Base-by-base conservation (phyloP, 495 filamentous ascomycete species). In the Geopyxis carbonaria region DNA sequence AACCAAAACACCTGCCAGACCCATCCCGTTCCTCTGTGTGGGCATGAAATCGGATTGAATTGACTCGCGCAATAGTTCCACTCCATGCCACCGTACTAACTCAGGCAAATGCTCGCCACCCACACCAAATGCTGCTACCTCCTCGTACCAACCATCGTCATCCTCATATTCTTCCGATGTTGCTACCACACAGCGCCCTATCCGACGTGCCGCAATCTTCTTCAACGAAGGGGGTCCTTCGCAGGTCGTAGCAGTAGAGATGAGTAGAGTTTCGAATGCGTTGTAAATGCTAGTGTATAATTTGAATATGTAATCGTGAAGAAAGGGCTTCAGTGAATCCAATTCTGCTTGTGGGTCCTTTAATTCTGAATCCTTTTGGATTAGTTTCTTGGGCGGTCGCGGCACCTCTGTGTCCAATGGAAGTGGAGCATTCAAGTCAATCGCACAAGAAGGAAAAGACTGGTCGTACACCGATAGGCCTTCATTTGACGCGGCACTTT, bases 131-230 rank as follows among this genome's bases (percentile, higher is more conserved):
- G 48, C 50, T 13, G 32, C 36, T 5, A 29, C 50, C 5, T 43
- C 36, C 23, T 54, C 51, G 20, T 54, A 54, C 51, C 51, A 54
- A 18, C 45, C 44, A 22, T 54, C 51, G 21, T 54, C 51, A 0
- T 38, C 39, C n/a, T 46, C 43, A 4, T 43, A 22, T 9, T 50
- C 42, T 7, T 16, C 15, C 14, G 27, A 23, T 4, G 50, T 53
- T 8, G 51, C 51, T 10, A 54, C 41, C 11, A 54, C 49, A 27
- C 51, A 54, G 13, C 49, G 45, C n/a, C 49, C 51, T 9, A 54
- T 43, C 24, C 38, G 47, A 1, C 51, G 45, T 4, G 51, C 42
- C 2, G 49, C 51, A 3, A 54, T 38, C 16, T 40, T 31, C 8
- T 40, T 32, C 1, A 52, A 34, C 2, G 38, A 2, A 32, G 28